Evolutionary conservation across 768 basidiomycete genomes (phyloP), one percentile per base, ranked within the genome.

Genomic region (Leccinum obscurum): DNA sequence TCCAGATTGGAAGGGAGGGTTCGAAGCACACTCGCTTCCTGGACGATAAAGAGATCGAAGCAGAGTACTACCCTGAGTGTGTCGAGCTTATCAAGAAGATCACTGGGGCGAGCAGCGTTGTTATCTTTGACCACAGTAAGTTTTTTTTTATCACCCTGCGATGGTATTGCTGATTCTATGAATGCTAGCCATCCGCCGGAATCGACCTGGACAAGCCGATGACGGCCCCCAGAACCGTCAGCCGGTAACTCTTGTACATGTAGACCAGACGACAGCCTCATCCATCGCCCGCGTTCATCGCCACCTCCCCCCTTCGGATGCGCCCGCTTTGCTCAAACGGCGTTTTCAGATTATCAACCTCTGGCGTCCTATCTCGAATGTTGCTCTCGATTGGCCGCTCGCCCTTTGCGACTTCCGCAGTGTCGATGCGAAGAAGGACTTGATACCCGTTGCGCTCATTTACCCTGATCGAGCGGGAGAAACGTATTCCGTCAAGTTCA

Each of bases 341-440:
- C 80, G 82, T 60, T 83, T 81, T 69, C 81, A 83, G 63, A 80
- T 84, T 62, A 76, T 84, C 61, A 83, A 83, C 68, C 68, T 84
- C 58, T 84, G 83, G 83, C 77, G 83, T 22, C 83, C 83, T 1
- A 81, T 84, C 65, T 65, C 72, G 17, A 70, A 79, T 60, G 44
- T 22, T n/a, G 44, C 44, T n/a, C 44, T 46, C 44, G 44, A 46
- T 46, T 20, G 44, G 44, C 44, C 44, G 4, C 44, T 46, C 44
- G 20, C 44, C 11, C 44, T 46, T 13, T 46, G 44, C 11, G 44
- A 46, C 20, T 46, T 20, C 44, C 44, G 44, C 20, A 46, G 10
- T 20, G 20, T 46, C 20, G 44, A 46, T 13, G 44, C 0, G 44
- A 46, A 46, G 11, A 46, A 46, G n/a, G 44, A 46, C 44, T 20